Evolutionary conservation across 75 land plant species (phyloP).

Genomic region (Chamaecyparis obtusa): DNA sequence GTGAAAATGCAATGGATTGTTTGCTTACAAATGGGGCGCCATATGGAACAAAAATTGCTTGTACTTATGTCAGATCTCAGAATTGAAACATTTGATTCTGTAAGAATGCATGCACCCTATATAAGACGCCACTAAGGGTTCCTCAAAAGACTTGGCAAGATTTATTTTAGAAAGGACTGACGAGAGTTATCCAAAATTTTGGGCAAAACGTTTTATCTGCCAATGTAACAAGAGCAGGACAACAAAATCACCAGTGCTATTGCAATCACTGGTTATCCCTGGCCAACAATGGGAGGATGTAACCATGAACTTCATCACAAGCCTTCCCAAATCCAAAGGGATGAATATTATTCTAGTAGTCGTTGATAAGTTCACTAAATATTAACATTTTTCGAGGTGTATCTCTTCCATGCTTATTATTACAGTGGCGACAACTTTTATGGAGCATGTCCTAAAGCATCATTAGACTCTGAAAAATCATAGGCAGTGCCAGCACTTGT

Average conservation of each 20-base stretch:
- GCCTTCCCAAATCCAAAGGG: not conserved
- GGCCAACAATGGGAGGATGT: not conserved
- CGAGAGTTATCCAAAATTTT: not conserved
- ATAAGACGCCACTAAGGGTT: too few relatives aligned
- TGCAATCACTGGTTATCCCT: not conserved
- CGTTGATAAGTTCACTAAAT: not conserved
- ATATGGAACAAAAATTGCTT: not conserved
- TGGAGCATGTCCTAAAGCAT: not conserved
- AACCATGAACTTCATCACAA: not conserved
- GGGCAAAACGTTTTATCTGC: not conserved
- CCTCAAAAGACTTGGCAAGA: not conserved
- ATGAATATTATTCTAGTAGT: not conserved
- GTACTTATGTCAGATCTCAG: too few relatives aligned
- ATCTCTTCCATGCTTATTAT: not conserved
- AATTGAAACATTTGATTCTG: too few relatives aligned
- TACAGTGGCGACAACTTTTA: not conserved
- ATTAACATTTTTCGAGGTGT: not conserved
- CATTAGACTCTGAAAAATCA: not conserved
- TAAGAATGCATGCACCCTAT: too few relatives aligned
- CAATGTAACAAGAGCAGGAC: not conserved
- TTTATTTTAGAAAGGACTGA: not conserved
- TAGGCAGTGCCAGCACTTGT: not conserved
- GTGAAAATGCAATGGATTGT: not conserved
- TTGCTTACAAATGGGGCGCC: not conserved
- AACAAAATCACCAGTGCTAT: not conserved